Evolutionary conservation across 2,329 filamentous ascomycete genomes (phyloP).

Genomic region (Aureobasidium sp.): DNA sequence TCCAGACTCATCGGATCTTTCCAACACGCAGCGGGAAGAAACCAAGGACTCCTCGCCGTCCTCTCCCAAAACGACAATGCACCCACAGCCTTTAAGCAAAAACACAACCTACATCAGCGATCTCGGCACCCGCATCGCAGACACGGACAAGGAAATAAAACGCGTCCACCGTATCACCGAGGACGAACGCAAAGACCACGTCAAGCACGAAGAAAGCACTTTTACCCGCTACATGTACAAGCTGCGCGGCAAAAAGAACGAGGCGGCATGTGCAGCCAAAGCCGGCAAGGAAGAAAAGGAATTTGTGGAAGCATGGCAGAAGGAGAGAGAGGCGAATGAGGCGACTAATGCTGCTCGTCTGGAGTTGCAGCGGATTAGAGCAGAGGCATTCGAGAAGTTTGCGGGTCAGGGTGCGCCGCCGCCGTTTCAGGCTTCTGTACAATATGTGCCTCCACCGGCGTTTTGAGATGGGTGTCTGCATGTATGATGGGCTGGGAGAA

Average conservation of each 20-base stretch:
- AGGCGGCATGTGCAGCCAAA: constrained; percentile 41
- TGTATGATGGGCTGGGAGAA: too few relatives aligned
- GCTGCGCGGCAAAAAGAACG: constrained; percentile 37
- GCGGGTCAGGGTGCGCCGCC: constrained; percentile 10
- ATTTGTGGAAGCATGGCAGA: constrained; percentile 46
- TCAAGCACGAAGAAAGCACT: constrained; percentile 46
- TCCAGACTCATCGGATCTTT: constrained; percentile 2
- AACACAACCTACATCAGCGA: constrained; percentile 40
- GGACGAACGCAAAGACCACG: constrained; percentile 45
- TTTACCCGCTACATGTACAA: constrained; percentile 46
- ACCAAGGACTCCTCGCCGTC: constrained; percentile 35
- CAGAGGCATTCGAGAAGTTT: constrained; percentile 24
- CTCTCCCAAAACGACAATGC: constrained; percentile 46
- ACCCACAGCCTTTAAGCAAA: constrained; percentile 35
- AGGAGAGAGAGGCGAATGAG: constrained; percentile 31
- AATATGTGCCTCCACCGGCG: neutral
- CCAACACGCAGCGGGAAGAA: constrained; percentile 17
- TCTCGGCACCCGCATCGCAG: constrained; percentile 35
- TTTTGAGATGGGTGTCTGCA: neutral
- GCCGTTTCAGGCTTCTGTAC: neutral
- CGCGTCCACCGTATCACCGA: constrained; percentile 35
- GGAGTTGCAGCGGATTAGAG: constrained; percentile 25
- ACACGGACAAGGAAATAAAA: constrained; percentile 32
- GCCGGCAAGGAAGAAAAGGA: constrained; percentile 48
- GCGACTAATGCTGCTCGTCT: constrained; percentile 15